Conservation (phyloP, 805 yeast species). For the Torulaspora franciscae region DNA sequence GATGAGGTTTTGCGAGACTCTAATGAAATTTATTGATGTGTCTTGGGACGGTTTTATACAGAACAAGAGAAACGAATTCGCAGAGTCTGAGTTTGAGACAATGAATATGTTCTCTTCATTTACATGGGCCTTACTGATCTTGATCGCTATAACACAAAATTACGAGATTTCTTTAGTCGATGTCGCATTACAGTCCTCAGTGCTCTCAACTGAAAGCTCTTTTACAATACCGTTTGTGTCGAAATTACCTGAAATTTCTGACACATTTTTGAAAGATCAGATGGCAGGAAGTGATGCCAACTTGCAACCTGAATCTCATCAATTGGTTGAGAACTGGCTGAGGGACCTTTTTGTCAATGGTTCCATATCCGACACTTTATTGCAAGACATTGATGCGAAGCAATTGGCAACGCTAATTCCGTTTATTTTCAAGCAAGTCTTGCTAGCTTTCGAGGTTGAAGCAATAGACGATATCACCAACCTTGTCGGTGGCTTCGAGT, state of each 20-base stretch:
- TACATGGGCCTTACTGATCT: conserved; percentile 53
- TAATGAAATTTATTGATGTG: conserved; percentile 50
- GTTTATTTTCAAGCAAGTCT: conserved; percentile 64
- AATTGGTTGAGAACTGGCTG: conserved; percentile 64
- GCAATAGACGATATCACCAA: conserved; percentile 55
- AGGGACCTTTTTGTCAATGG: conserved; percentile 73
- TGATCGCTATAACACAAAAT: conserved; percentile 39
- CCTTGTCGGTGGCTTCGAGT: conserved; percentile 75
- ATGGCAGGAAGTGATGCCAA: conserved; percentile 26
- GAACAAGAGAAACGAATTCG: conserved; percentile 16
- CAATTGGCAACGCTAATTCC: conserved; percentile 71
- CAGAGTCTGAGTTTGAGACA: conserved; percentile 46
- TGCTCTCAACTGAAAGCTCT: conserved; percentile 22
- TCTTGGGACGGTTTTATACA: conserved; percentile 30
- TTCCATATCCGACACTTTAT: conserved; percentile 80
- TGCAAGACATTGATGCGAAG: conserved; percentile 58
- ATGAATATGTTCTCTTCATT: conserved; percentile 67
- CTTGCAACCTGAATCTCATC: conserved; percentile 26
- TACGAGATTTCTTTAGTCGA: conserved; percentile 36
- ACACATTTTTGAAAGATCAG: conserved; percentile 25
- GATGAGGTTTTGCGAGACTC: conserved; percentile 38
- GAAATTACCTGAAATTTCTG: conserved; percentile 23
- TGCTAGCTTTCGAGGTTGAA: conserved; percentile 49
- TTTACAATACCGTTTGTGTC: conserved; percentile 33
- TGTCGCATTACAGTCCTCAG: conserved; percentile 22